Conservation (phyloP, 805 yeast species). For the Pichia manshurica region DNA sequence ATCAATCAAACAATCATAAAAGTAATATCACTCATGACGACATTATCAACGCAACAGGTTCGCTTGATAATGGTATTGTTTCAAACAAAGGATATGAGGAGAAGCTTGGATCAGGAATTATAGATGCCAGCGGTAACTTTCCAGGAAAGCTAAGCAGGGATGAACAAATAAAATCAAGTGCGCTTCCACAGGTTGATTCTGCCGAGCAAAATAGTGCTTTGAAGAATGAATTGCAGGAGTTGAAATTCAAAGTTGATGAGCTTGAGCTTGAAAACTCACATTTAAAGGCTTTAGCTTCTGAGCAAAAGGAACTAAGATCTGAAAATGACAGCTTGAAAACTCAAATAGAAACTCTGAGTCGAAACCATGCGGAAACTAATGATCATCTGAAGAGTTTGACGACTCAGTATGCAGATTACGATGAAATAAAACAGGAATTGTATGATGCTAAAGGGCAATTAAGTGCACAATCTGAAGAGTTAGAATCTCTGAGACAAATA, state of each 20-base stretch:
- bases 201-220: too few species aligned
- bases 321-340: conserved; percentile 6
- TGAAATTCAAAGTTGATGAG: not conserved
- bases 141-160: conserved; percentile 16
- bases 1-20: conserved; percentile 2
- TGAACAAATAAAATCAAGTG: conserved; percentile 13
- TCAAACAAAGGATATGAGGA: too few species aligned
- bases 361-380: not conserved
- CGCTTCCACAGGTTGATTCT: conserved; percentile 11
- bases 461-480: conserved; percentile 7
- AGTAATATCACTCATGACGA: not conserved
- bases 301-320: not conserved
- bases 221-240: not conserved
- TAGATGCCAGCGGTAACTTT: conserved; percentile 11
- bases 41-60: not conserved
- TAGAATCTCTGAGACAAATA: conserved; percentile 10
- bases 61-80: too few species aligned
- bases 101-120: not conserved
- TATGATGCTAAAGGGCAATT: conserved; percentile 1
- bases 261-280: conserved; percentile 11
- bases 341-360: conserved; percentile 6
- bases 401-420: conserved; percentile 7
- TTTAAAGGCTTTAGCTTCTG: conserved; percentile 1
- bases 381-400: conserved; percentile 1
- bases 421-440: conserved; percentile 9